A percentile compares a stretch with the other conserved stretches of the same genome.
Evolutionary conservation across 2,329 filamentous ascomycete species (phyloP).

Genomic region (Pseudopithomyces chartarum): DNA sequence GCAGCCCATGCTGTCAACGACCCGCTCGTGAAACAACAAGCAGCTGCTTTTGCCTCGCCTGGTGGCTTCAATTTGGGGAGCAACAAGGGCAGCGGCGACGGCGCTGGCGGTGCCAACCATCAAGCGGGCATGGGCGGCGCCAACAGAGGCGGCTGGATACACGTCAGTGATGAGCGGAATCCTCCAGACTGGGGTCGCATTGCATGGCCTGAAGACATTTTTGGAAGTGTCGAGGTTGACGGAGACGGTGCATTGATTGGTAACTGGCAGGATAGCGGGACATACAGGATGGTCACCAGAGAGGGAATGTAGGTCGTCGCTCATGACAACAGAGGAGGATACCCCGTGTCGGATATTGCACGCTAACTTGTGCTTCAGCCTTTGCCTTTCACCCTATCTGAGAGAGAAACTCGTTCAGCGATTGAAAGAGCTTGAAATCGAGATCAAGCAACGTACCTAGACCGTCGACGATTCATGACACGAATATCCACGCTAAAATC

Average conservation of each 20-base stretch:
- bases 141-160: constrained; percentile 65
- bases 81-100: constrained; percentile 46
- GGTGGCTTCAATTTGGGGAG: constrained; percentile 58
- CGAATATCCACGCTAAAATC: too few species aligned
- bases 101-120: constrained; percentile 61
- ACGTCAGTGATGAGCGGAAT: constrained; percentile 64
- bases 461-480: not conserved
- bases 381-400: constrained; percentile 54
- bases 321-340: not conserved
- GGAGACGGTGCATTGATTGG: constrained; percentile 61
- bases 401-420: constrained; percentile 56
- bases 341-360: not conserved
- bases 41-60: constrained; percentile 63
- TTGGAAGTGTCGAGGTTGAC: constrained; percentile 68
- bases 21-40: constrained; percentile 62
- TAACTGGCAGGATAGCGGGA: constrained; percentile 65
- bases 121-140: constrained; percentile 64
- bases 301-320: constrained; percentile 59
- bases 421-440: constrained; percentile 37
- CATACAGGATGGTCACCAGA: constrained; percentile 64
- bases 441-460: constrained; percentile 8
- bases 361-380: constrained; percentile 33
- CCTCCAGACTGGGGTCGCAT: constrained; percentile 69
- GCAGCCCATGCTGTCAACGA: constrained; percentile 60
- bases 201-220: constrained; percentile 69